Percentiles rank a stretch among this genome's conserved stretches.
Evolutionary conservation across 2,329 filamentous ascomycete genomes (phyloP).

Genomic region (Sporothrix variecibatus): DNA sequence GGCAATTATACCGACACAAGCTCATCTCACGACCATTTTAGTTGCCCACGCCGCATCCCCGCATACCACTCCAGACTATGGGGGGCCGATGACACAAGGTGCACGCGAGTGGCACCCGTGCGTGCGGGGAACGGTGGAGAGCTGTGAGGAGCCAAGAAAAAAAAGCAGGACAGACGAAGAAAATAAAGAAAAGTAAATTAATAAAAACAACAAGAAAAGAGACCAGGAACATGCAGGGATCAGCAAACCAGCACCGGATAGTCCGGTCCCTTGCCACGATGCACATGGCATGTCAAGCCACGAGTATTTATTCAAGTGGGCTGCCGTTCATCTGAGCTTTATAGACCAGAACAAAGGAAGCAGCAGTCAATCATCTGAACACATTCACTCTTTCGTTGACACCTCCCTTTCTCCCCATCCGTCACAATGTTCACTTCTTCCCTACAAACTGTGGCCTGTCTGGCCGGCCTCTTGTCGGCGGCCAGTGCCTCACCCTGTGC

Average conservation of each 20-base stretch:
- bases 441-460: neutral
- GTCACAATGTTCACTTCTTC: neutral
- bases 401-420: neutral
- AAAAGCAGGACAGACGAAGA: neutral
- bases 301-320: neutral
- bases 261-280: neutral
- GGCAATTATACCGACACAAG: neutral
- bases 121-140: neutral
- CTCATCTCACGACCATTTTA: neutral
- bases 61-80: neutral
- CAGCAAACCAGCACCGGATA: neutral
- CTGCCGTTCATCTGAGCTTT: neutral
- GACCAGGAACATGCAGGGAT: neutral
- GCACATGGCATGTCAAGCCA: neutral
- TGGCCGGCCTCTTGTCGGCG: neutral
- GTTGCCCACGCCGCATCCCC: neutral
- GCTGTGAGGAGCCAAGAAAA: neutral
- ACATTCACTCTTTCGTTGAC: neutral
- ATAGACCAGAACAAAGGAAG: neutral
- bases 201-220: neutral
- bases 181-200: neutral
- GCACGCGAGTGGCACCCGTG: neutral
- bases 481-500: neutral
- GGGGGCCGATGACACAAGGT: neutral
- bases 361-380: neutral